Evolutionary conservation across 169 alveolate species (phyloP).

Genomic region (Plasmodium blacklocki): DNA sequence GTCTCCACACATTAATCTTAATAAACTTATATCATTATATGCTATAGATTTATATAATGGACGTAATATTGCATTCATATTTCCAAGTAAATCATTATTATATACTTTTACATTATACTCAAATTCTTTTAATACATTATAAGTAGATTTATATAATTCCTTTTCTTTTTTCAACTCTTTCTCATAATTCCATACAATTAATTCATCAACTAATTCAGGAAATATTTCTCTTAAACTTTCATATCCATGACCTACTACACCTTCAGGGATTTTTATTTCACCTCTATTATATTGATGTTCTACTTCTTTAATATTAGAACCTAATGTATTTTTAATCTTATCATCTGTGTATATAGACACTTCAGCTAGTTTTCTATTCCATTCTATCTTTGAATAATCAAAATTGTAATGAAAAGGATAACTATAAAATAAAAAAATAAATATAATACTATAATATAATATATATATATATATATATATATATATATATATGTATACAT

Average conservation of each 20-base stretch:
- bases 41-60: neutral
- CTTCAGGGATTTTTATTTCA: slow-evolving; percentile 1
- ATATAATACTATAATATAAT: too few relatives aligned
- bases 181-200: slow-evolving; percentile 12
- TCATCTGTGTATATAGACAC: slow-evolving; percentile 1
- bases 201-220: slow-evolving; percentile 16
- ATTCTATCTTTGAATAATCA: neutral
- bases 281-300: slow-evolving; percentile 26
- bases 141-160: slow-evolving; percentile 1
- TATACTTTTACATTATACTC: neutral
- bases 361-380: slow-evolving; percentile 21
- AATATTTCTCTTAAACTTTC: slow-evolving; percentile 9
- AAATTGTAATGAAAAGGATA: too few relatives aligned
- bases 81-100: neutral
- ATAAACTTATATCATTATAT: neutral
- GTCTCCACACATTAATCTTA: slow-evolving; percentile 11
- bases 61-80: neutral
- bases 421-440: too few relatives aligned
- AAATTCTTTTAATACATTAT: slow-evolving; percentile 2
- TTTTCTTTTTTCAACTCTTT: slow-evolving; percentile 8
- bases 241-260: neutral
- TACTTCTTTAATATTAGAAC: slow-evolving; percentile 16
- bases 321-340: slow-evolving; percentile 4
- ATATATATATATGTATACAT: too few relatives aligned
- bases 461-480: too few relatives aligned